Evolutionary conservation across 31 red algal species (phyloP), one percentile per base, ranked within the genome.

Genomic region (Endocladia muricata): DNA sequence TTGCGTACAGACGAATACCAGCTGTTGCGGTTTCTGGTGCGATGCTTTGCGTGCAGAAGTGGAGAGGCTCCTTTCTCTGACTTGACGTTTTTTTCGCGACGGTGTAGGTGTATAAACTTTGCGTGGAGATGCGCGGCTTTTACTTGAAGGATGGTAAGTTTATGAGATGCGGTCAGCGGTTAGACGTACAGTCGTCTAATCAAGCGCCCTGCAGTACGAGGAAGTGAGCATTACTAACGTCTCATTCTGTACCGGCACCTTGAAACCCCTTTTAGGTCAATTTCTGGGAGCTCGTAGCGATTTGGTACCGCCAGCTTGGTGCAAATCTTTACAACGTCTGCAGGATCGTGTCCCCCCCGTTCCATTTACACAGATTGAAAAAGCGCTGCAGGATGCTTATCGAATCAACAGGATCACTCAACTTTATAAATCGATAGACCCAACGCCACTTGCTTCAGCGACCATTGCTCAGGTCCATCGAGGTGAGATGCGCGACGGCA

Each of bases 381-480:
- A 21, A 21, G 84, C 83, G 17, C 35, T 96, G 9, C 64, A 70
- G 6, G 49, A 88, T 32, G 49, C 42, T 33, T 91, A 88, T 70
- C 47, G 63, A 31, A 71, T 88, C 25, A 81, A 78, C 69, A 70
- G 59, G 30, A 26, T 83, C 34, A 76, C 52, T 56, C 81, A 90
- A 32, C 66, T 96, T 6, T 96, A 92, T 55, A 37, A 54, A 9
- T 29, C 30, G 40, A 41, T 91, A 28, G 88, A 96, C 41, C 76
- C 58, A 7, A 30, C 41, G 26, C 77, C 93, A 9, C 65, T 96
- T 5, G 93, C 88, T 19, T 88, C 77, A 37, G 93, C 93, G 39
- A 96, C 93, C 5, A 87, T 96, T 52, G 93, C 93, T 3, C 93
- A 96, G 47, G 88, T 96, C 22, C 93, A 96, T 32, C 81, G 76